Base-by-base conservation (phyloP, 768 basidiomycete genomes). In the Sporobolomyces pararoseus region DNA sequence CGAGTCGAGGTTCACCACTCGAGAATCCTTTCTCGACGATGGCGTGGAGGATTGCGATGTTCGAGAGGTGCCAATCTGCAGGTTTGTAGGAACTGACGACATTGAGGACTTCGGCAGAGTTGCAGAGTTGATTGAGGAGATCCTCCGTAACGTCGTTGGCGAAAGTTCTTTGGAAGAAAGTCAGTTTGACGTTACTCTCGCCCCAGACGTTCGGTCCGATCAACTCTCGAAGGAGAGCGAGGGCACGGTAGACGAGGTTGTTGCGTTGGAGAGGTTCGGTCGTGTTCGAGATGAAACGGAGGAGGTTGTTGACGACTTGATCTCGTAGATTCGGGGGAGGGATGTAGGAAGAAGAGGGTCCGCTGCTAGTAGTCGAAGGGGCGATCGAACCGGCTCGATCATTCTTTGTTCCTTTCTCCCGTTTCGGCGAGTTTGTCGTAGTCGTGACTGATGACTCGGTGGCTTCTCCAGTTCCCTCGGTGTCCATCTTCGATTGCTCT, bases 221-320 rank as follows among this genome's bases (percentile, higher is more conserved):
- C 77, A 99, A 88, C 71, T 85, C 83, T 75, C 89, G 87, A 59
- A 99, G 82, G 7, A 82, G 77, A 17, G 79, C 78, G 60, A 83
- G 77, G 21, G 81, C 81, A 54, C 81, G 75, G 46, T 75, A 72
- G 44, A 80, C 80, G 42, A 82, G 74, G 52, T 79, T 79, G 44
- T 78, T 78, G 29, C 78, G 73, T 31, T 77, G 72, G 61, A 81
- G 76, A 1, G 78, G 75, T 66, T 83, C 82, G 4, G 72, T 46
- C 44, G 81, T 79, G 35, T 85, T 84, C 21, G 90, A 90, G 13
- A 90, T 87, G 53, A 98, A 83, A 54, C 95, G 88, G n/a, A 99
- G 87, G 39, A 99, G 84, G 80, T 93, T 96, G 81, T 91, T 93
- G 72, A 97, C 89, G 81, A 96, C 89, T 68, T 88, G 88, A 80